Evolutionary conservation across 2,329 filamentous ascomycete species (phyloP).

Genomic region (Pseudogymnoascus verrucosus): DNA sequence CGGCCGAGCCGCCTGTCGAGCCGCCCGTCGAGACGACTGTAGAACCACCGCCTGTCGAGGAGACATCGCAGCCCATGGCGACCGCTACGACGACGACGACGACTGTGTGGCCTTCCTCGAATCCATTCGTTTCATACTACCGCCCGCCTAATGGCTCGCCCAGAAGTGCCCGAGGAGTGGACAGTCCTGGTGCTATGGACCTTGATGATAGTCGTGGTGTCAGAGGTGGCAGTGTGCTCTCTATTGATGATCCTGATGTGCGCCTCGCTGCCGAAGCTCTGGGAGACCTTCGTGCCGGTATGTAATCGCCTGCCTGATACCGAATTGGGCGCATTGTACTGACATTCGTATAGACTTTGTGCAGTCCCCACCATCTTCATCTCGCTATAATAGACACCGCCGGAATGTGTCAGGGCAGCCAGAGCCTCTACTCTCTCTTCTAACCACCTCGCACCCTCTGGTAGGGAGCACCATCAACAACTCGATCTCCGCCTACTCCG

Average conservation of each 20-base stretch:
- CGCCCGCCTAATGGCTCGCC: background rate
- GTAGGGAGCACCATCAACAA: constrained; percentile 78
- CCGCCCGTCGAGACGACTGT: background rate
- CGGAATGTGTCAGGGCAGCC: constrained; percentile 33
- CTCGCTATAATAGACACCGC: constrained; percentile 6
- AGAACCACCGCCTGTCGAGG: background rate
- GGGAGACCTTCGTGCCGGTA: constrained; percentile 66
- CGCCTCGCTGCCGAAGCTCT: constrained; percentile 67
- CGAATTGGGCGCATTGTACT: constrained; percentile 10
- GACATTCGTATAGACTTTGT: constrained; percentile 47
- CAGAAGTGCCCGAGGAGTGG: constrained; percentile 9
- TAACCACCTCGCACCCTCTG: constrained; percentile 82
- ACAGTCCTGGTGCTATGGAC: constrained; percentile 26
- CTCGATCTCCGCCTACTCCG: constrained; percentile 77
- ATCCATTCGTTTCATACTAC: background rate
- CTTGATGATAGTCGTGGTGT: constrained; percentile 24
- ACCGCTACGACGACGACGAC: background rate
- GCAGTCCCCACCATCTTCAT: constrained; percentile 46
- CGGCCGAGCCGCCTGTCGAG: constrained; percentile 1
- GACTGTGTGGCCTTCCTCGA: background rate
- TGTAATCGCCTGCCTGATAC: constrained; percentile 22
- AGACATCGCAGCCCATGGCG: background rate
- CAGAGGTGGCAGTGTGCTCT: constrained; percentile 27
- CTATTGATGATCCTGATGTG: constrained; percentile 58
- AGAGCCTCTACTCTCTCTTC: constrained; percentile 76